Conservation (phyloP, 352 stramenopile species). For the Lagenidium giganteum region DNA sequence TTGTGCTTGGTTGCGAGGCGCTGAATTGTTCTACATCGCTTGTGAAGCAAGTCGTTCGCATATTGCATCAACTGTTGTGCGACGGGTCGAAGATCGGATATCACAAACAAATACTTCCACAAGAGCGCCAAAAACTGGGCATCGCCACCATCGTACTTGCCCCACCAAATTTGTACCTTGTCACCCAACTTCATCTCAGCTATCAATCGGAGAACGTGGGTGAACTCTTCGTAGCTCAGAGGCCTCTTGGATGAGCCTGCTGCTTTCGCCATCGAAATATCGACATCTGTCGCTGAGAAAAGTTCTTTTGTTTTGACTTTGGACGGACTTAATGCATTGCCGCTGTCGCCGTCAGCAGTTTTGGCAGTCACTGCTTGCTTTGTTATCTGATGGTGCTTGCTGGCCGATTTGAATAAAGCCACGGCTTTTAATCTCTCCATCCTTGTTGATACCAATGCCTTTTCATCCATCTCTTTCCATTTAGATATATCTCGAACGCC, state of each 20-base stretch:
- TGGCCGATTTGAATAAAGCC: constrained; percentile 37
- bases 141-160: constrained; percentile 30
- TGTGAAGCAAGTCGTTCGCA: constrained; percentile 17
- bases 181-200: constrained; percentile 25
- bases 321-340: not conserved
- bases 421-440: constrained; percentile 50
- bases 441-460: constrained; percentile 30
- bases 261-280: constrained; percentile 54
- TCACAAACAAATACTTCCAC: constrained; percentile 33
- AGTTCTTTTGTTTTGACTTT: constrained; percentile 13
- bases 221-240: constrained; percentile 41
- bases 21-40: constrained; percentile 24
- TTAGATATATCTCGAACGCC: constrained; percentile 30
- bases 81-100: constrained; percentile 22
- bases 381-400: constrained; percentile 17
- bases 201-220: constrained; percentile 21
- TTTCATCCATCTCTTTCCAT: constrained; percentile 29
- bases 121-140: constrained; percentile 35
- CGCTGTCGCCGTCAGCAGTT: constrained; percentile 4
- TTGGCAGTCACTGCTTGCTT: not conserved
- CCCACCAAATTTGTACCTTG: constrained; percentile 35
- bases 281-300: constrained; percentile 51
- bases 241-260: constrained; percentile 37
- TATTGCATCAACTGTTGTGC: constrained; percentile 9
- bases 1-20: too few relatives aligned